These are phyloP conservation scores for Malassezia japonica DNA, from an alignment of 1,284 basidiomycete genomes.

Conservation along the genomic window DNA sequence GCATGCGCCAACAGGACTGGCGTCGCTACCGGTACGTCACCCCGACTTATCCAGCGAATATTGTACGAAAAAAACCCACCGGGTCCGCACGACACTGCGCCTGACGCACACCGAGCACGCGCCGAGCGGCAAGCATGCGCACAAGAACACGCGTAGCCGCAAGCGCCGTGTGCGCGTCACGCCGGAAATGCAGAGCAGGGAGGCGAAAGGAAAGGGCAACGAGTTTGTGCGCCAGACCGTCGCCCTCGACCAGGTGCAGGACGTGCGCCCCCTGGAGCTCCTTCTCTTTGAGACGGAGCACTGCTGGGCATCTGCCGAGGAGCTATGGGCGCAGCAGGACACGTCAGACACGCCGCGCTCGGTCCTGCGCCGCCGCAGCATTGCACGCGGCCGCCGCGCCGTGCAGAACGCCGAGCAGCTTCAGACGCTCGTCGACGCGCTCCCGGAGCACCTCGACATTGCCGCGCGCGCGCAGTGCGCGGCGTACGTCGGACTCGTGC, in stretches of 20 bases:
- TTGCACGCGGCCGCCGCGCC: slow-evolving; percentile 71
- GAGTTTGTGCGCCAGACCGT: slow-evolving; percentile 58
- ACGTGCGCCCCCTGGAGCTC: slow-evolving; percentile 57
- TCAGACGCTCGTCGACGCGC: slow-evolving; percentile 62
- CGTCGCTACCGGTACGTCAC: slow-evolving; percentile 64
- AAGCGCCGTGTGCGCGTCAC: slow-evolving; percentile 21
- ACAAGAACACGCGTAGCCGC: slow-evolving; percentile 10
- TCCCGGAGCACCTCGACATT: slow-evolving; percentile 47
- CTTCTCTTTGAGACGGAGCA: slow-evolving; percentile 79
- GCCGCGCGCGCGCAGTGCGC: slow-evolving; percentile 28
- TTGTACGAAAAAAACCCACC: slow-evolving; percentile 79
- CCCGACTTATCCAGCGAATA: slow-evolving; percentile 58
- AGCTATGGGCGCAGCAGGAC: slow-evolving; percentile 58
- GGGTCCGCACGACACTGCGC: slow-evolving; percentile 69
- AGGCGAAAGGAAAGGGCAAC: slow-evolving; percentile 62
- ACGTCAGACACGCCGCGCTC: slow-evolving; percentile 51
- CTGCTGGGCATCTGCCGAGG: slow-evolving; percentile 81
- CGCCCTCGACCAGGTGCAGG: slow-evolving; percentile 24
- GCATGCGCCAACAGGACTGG: slow-evolving; percentile 78
- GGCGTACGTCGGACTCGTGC: slow-evolving; percentile 61
- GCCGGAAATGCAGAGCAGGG: slow-evolving; percentile 32
- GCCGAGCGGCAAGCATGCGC: slow-evolving; percentile 9
- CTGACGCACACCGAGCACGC: slow-evolving; percentile 58
- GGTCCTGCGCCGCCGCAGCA: slow-evolving; percentile 62
- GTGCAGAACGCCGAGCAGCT: slow-evolving; percentile 73